Base-by-base conservation (phyloP, 805 yeast genomes). In the Komagataella ulmi region DNA sequence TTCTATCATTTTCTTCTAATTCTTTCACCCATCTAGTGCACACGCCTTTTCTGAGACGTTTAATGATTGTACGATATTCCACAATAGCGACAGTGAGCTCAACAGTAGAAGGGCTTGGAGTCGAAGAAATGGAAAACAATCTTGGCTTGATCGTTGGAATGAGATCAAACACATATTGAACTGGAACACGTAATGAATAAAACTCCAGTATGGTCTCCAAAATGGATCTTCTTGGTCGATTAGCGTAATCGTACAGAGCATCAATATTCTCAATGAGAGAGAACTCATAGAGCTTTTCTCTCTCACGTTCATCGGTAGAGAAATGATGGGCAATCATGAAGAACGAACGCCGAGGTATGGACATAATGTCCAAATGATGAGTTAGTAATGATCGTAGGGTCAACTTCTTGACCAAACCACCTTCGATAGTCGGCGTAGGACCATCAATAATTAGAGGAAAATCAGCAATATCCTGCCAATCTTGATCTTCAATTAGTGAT, bases 211-310 rank as follows among this genome's bases (percentile, higher is more conserved):
- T 63, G 0, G 86, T 85, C 63, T 93, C 99, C 19, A 89, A 61
- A 3, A 90, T 76, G 49, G 96, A 88, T 57, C 99, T 66, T 56
- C 97, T 74, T 4, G 98, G 97, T 54, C 98, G 71, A 61, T 88
- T 86, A n/a, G 95, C 95, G 65, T 93, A 93, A 64, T 91, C 83
- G 63, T 81, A 91, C 47, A 90, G 66, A 51, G 87, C 96, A 61
- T 91, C 89, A 50, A 84, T 76, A 50, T 86, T 88, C 47, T 83
- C 83, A 49, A 81, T 72, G 7, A 76, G 69, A 7, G 85, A 77
- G 58, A 93, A 86, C 58, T 93, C 97, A 50, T 69, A 68, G 48
- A 93, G 70, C 59, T 88, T 86, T 50, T 82, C 93, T 43, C 71
- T 68, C 59, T 91, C 97, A 53, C 91, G 71, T 52, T 76, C 77